Evolutionary conservation across 768 basidiomycete genomes (phyloP), one percentile per base, ranked within the genome.

Genomic region (Coprinopsis marcescibilis): DNA sequence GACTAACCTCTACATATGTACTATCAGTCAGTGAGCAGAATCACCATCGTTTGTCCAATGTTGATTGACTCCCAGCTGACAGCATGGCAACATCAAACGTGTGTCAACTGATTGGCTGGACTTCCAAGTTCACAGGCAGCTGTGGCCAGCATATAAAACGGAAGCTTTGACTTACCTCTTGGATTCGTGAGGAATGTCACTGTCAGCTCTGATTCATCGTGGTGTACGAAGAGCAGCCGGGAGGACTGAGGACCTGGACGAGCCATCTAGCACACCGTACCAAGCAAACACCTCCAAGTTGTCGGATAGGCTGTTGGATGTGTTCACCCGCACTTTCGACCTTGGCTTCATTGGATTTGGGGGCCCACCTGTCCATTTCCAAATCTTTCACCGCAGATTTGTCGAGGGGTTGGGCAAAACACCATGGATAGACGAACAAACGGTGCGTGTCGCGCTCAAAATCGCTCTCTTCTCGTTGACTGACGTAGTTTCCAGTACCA

Each of bases 361-460:
- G 12, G 76, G 75, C 1, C 74, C 75, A 3, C 66, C 67, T 1
- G 72, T 72, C 3, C 72, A 77, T 53, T 71, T 77, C 51, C 68
- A 73, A 42, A 68, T 75, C 36, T 64, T 76, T 14, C 65, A 68
- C 45, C 57, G 63, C n/a, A 51, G 61, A 32, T 70, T 70, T 46
- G 67, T 70, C 2, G 65, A 70, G 41, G 64, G 65, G 11, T 29
- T 53, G 20, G 62, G 60, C 2, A 59, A 63, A 44, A 48, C 57
- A 2, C 68, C 67, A n/a, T 69, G 67, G 68, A 60, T 71, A 14
- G 64, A 71, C 35, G 65, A 71, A 49, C 67, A 67, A 50, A 69
- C 65, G 14, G 69, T 75, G 24, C 21, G 38, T 38, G 59, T 58
- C 14, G 7, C 26, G 8, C 11, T 37, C 12, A 14, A 12, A 24